phyloP scores from a whole-genome alignment of 768 basidiomycete species.

The Nidularia sp. region DNA sequence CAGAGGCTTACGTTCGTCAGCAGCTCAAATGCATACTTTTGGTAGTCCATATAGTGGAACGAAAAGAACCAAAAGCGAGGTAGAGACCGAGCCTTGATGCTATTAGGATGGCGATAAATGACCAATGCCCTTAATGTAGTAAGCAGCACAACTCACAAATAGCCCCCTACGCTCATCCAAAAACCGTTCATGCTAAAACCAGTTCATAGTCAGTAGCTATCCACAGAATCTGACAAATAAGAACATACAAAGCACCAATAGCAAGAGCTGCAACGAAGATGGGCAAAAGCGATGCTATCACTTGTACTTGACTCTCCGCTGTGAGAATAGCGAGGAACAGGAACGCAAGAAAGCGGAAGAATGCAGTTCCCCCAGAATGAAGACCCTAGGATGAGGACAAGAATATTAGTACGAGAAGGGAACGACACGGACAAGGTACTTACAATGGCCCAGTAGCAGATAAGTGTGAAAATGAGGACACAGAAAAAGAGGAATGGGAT shows the following conservation, averaged over 20 bases:
- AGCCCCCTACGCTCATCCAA: conserved; percentile 56
- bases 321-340: conserved; percentile 50
- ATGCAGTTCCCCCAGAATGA: conserved; percentile 38
- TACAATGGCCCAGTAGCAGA: conserved; percentile 50
- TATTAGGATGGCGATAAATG: too few species aligned
- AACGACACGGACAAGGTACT: conserved; percentile 4
- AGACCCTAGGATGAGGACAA: conserved; percentile 27
- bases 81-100: conserved; percentile 48
- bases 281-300: conserved; percentile 48
- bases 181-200: conserved; percentile 38
- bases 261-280: conserved; percentile 61
- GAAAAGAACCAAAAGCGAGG: conserved; percentile 58
- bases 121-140: too few species aligned
- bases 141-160: conserved; percentile 36
- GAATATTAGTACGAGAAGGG: not conserved
- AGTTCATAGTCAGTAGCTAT: not conserved
- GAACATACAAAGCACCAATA: conserved; percentile 38
- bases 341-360: conserved; percentile 53
- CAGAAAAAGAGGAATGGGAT: conserved; percentile 53
- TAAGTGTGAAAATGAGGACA: conserved; percentile 40
- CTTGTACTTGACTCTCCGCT: conserved; percentile 47
- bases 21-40: conserved; percentile 38
- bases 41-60: conserved; percentile 53
- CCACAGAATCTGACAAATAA: not conserved
- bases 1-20: conserved; percentile 25